These are phyloP conservation scores for Trichoderma sp. DNA, from an alignment of 2,329 filamentous ascomycete species.

Conservation along the genomic window DNA sequence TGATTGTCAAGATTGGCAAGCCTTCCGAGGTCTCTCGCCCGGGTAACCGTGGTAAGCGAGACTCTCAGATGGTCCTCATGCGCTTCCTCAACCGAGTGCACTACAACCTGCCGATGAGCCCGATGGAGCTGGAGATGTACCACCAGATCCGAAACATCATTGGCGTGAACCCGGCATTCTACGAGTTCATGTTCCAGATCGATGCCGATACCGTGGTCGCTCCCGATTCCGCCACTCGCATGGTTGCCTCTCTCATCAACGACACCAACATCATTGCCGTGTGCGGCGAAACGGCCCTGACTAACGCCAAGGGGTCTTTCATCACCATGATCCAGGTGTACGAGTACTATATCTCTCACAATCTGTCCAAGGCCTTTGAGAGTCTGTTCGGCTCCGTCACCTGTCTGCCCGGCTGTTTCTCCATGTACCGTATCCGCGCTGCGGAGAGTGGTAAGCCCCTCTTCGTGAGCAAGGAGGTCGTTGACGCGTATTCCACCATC, in stretches of 20 bases:
- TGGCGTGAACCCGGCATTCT: slow-evolving; percentile 96
- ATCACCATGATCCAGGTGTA: slow-evolving; percentile 99
- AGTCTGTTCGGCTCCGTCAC: slow-evolving; percentile 96
- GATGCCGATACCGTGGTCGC: slow-evolving; percentile 96
- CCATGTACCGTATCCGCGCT: slow-evolving; percentile 96
- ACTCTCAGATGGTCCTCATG: slow-evolving; percentile 98
- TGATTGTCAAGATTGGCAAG: slow-evolving; percentile 96
- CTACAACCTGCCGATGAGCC: slow-evolving; percentile 95
- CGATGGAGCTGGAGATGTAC: slow-evolving; percentile 95
- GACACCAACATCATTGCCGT: slow-evolving; percentile 92
- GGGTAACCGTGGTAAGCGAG: slow-evolving; percentile 98
- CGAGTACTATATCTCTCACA: slow-evolving; percentile 99
- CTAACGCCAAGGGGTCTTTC: slow-evolving; percentile 89
- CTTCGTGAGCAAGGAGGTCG: slow-evolving; percentile 90
- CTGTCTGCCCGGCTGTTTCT: slow-evolving; percentile 97
- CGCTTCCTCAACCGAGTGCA: slow-evolving; percentile 98
- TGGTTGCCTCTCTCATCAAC: slow-evolving; percentile 86
- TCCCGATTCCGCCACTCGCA: slow-evolving; percentile 83
- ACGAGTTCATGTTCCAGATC: slow-evolving; percentile 95
- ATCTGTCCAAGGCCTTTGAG: slow-evolving; percentile 94
- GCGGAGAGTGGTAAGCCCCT: slow-evolving; percentile 93
- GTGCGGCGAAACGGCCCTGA: slow-evolving; percentile 91
- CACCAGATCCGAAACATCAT: slow-evolving; percentile 99
- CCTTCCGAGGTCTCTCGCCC: slow-evolving; percentile 93
- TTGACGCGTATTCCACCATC: slow-evolving; percentile 86